phyloP scores from a whole-genome alignment of 306 rosid species.

The Delonix regia region DNA sequence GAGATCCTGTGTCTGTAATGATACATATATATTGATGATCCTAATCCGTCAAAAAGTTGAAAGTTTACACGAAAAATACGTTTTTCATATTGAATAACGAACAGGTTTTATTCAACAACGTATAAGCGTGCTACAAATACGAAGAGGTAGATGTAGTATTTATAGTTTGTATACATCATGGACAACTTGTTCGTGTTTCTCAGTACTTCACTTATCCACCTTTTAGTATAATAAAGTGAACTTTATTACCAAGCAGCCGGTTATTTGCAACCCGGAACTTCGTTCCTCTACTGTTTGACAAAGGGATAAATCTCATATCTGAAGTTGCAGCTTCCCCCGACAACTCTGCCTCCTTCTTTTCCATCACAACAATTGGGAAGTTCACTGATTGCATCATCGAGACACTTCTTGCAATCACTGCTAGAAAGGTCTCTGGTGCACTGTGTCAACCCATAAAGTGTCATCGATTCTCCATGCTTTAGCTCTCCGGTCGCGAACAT shows the following conservation, averaged over 20 bases:
- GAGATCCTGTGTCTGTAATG: neutral
- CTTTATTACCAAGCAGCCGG: too few relatives aligned
- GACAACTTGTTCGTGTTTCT: neutral
- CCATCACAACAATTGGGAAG: conserved; percentile 51
- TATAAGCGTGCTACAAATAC: neutral
- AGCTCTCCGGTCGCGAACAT: conserved; percentile 34
- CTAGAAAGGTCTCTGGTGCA: conserved; percentile 54
- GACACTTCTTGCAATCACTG: too few relatives aligned
- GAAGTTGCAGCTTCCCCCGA: conserved; percentile 49
- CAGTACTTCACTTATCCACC: neutral
- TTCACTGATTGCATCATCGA: conserved; percentile 41
- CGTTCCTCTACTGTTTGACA: conserved; percentile 15
- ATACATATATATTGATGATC: neutral
- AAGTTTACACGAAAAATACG: neutral
- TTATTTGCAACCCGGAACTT: neutral
- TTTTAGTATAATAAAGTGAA: neutral
- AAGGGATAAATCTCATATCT: conserved; percentile 51
- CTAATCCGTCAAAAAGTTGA: neutral
- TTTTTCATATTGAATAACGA: neutral
- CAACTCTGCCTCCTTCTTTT: conserved; percentile 53
- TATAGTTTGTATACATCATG: neutral
- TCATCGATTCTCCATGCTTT: conserved; percentile 29
- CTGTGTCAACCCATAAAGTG: conserved; percentile 43
- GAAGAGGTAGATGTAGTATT: neutral
- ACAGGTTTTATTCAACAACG: neutral